Conservation (phyloP, 108 stramenopile species). For the Cyclotella cryptica region DNA sequence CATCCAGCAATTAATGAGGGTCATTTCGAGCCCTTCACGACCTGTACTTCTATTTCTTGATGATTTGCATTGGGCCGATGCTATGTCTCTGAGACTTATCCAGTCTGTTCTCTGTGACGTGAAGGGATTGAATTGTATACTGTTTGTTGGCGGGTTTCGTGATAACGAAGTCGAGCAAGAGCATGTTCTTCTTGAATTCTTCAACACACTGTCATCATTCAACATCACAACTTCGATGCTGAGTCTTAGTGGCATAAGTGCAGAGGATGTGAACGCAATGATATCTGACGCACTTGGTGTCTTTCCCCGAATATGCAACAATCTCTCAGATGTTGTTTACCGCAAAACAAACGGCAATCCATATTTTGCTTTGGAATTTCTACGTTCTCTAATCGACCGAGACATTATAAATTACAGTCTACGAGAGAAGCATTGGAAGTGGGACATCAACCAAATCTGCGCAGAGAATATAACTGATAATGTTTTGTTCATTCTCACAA, state of each 20-base stretch:
- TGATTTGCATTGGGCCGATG: no score
- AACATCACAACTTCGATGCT: background rate
- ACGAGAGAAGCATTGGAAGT: constrained; percentile 33
- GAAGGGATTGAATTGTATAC: no score
- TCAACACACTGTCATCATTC: background rate
- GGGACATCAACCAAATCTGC: no score
- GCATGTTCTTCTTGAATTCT: no score
- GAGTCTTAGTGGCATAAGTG: background rate
- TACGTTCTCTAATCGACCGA: constrained; percentile 28
- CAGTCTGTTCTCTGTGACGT: no score
- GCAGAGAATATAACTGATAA: background rate
- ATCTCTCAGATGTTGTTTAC: constrained; percentile 51
- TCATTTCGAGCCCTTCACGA: no score
- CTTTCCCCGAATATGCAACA: constrained; percentile 2
- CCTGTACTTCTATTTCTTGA: no score
- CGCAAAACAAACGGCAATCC: constrained; percentile 57
- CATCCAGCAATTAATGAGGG: no score
- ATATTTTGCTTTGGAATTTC: constrained; percentile 46
- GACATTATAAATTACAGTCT: constrained; percentile 43
- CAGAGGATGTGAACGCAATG: no score
- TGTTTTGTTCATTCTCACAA: constrained; percentile 31
- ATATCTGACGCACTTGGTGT: no score
- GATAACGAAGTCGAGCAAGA: background rate
- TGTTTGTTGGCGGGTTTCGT: constrained; percentile 1
- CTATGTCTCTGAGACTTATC: no score